A percentile compares a stretch with the other conserved stretches of the same genome.
Evolutionary conservation across 768 basidiomycete species (phyloP).

Genomic region (Termitomyces sp.): DNA sequence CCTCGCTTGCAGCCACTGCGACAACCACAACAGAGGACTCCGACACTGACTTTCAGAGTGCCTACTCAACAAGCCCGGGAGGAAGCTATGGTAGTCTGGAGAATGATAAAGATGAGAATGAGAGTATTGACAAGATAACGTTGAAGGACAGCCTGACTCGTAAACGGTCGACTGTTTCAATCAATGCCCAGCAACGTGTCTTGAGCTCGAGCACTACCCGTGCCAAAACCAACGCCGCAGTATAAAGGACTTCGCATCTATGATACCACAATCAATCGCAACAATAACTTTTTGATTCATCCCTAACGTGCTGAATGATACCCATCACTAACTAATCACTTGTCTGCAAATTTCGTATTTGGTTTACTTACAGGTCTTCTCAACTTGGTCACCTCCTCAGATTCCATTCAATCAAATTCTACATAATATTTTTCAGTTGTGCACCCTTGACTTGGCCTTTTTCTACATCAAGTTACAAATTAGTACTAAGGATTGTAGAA

Average conservation of each 20-base stretch:
- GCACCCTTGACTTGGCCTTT: background rate
- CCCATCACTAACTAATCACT: background rate
- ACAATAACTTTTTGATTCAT: background rate
- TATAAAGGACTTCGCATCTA: conserved; percentile 30
- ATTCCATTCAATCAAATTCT: conserved; percentile 5
- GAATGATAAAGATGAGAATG: conserved; percentile 21
- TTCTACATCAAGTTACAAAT: background rate
- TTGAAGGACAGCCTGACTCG: conserved; percentile 17
- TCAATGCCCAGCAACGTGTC: conserved; percentile 46
- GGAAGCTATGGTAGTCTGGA: conserved; percentile 56
- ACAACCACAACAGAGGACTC: conserved; percentile 56
- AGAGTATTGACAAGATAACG: conserved; percentile 16
- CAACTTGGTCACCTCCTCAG: background rate
- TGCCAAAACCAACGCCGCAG: conserved; percentile 28
- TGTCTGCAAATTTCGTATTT: background rate
- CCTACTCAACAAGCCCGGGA: conserved; percentile 72
- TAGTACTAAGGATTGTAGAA: background rate
- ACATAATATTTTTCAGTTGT: conserved; percentile 1
- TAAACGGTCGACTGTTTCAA: conserved; percentile 23
- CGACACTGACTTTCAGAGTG: conserved; percentile 85
- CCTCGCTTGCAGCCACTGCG: conserved; percentile 12
- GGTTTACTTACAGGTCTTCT: background rate
- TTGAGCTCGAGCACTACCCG: conserved; percentile 48
- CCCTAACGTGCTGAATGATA: background rate
- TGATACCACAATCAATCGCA: background rate